These are phyloP conservation scores for Trifolium pratense DNA, from an alignment of 306 rosid genomes.

Conservation along the genomic window DNA sequence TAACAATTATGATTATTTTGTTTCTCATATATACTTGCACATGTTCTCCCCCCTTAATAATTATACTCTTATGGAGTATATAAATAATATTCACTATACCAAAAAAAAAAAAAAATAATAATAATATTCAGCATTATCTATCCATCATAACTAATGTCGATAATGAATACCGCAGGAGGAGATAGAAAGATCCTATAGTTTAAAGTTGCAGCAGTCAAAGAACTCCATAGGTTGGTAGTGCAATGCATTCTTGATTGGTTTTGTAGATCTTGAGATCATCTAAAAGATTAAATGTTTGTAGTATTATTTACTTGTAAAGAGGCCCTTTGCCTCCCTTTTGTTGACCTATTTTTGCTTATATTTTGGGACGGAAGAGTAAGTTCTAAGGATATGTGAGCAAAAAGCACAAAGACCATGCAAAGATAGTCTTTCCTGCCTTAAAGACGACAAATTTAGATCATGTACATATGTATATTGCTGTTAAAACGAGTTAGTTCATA, in stretches of 20 bases:
- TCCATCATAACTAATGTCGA: background rate
- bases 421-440: no score
- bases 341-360: no score
- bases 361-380: no score
- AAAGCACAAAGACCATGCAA: no score
- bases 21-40: constrained; percentile 4
- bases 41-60: background rate
- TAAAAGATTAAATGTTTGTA: constrained; percentile 6
- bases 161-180: constrained; percentile 41
- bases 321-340: background rate
- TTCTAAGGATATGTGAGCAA: no score
- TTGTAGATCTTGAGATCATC: background rate
- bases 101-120: no score
- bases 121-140: constrained; percentile 13
- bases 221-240: constrained; percentile 57
- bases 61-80: background rate
- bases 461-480: no score
- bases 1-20: background rate
- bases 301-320: constrained; percentile 1
- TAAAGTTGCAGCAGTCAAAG: constrained; percentile 69
- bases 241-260: constrained; percentile 2
- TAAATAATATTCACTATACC: no score
- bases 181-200: constrained; percentile 43
- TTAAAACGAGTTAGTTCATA: no score
- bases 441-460: no score